Evolutionary conservation across 306 rosid species (phyloP).

Genomic region (Abrus precatorius): DNA sequence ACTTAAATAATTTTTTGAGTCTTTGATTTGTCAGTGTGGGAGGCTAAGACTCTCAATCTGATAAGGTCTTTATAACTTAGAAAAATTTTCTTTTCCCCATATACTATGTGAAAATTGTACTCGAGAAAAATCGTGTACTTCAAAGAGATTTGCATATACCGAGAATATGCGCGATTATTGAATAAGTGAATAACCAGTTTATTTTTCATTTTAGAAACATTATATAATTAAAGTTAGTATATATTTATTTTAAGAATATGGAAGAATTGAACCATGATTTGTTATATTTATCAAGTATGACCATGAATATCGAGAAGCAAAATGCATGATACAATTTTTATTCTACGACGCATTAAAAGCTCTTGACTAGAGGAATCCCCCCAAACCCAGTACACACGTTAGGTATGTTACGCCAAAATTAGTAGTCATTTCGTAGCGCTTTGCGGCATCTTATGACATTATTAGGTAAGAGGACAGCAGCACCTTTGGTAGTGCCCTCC

Average conservation of each 20-base stretch:
- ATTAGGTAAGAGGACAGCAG: background rate
- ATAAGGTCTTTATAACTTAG: too few species aligned
- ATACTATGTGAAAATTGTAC: background rate
- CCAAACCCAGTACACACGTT: background rate
- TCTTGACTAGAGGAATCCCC: background rate
- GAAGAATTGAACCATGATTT: background rate
- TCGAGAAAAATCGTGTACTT: too few species aligned
- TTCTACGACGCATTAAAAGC: background rate
- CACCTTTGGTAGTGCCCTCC: conserved; percentile 32
- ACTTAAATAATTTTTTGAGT: too few species aligned
- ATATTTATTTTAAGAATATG: background rate
- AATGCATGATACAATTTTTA: conserved; percentile 10
- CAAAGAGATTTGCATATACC: background rate
- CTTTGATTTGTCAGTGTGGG: too few species aligned
- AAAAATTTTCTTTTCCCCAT: too few species aligned
- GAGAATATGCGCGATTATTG: background rate
- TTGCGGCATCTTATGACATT: background rate
- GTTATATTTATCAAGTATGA: background rate
- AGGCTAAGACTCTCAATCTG: too few species aligned
- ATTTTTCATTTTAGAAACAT: background rate
- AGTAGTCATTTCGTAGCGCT: conserved; percentile 1
- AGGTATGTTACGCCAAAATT: conserved; percentile 7
- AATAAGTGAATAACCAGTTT: background rate
- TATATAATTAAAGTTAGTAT: background rate
- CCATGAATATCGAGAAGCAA: background rate